Conservation (phyloP, 2,329 filamentous ascomycete genomes). For the Lithohypha guttulata region DNA sequence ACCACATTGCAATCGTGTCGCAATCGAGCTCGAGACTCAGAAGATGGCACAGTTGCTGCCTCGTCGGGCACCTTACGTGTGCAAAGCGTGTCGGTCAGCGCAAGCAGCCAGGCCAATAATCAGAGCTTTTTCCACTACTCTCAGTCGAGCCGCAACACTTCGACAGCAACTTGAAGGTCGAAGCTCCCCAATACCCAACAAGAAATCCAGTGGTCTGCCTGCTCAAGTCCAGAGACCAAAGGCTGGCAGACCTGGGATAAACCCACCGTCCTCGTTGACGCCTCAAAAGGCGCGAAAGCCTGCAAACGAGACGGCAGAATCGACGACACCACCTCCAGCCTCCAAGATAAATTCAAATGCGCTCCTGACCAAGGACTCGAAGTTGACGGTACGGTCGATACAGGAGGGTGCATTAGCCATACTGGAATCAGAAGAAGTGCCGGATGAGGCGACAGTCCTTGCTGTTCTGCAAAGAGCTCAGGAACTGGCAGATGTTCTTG, state of each 20-base stretch:
- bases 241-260: no score
- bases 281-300: neutral
- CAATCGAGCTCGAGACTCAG: no score
- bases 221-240: no score
- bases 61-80: slow-evolving; percentile 6
- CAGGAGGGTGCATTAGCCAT: slow-evolving; percentile 4
- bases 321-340: neutral
- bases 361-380: neutral
- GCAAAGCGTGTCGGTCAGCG: slow-evolving; percentile 7
- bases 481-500: neutral
- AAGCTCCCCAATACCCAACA: no score
- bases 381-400: neutral
- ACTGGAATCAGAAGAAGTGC: slow-evolving; percentile 4
- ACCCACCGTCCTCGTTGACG: no score
- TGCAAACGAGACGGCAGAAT: no score
- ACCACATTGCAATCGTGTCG: no score
- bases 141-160: neutral
- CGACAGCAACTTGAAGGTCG: slow-evolving; percentile 6
- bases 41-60: slow-evolving; percentile 7
- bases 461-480: neutral
- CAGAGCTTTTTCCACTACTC: slow-evolving; percentile 1
- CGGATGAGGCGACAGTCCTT: slow-evolving; percentile 3
- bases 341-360: no score
- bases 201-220: no score
- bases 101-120: neutral